A percentile compares a stretch with the other conserved stretches of the same genome.
Conservation (phyloP, 2,329 filamentous ascomycete species). For the Cladosporium cucumerinum region DNA sequence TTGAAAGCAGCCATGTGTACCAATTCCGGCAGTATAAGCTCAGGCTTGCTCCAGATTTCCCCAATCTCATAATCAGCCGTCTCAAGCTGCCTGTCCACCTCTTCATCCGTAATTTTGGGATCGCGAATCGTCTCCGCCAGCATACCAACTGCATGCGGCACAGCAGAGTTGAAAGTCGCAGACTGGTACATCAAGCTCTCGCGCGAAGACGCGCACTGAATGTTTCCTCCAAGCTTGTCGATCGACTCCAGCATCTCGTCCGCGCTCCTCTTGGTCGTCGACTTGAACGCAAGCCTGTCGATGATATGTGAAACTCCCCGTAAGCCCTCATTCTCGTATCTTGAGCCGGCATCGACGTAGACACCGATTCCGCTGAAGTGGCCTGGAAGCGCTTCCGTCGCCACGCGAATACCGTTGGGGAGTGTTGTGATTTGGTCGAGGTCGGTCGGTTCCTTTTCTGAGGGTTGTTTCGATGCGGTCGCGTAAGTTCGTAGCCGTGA, state of each 20-base stretch:
- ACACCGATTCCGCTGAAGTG: slow-evolving; percentile 94
- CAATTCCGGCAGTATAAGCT: slow-evolving; percentile 90
- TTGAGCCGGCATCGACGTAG: slow-evolving; percentile 91
- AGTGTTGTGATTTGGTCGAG: slow-evolving; percentile 85
- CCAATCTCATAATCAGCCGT: slow-evolving; percentile 94
- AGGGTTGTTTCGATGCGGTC: slow-evolving; percentile 23
- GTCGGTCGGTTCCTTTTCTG: slow-evolving; percentile 70
- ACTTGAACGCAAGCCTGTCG: slow-evolving; percentile 92
- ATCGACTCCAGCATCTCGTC: slow-evolving; percentile 86
- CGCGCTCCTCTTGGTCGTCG: slow-evolving; percentile 65
- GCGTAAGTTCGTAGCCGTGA: slow-evolving; percentile 26
- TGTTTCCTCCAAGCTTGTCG: slow-evolving; percentile 87
- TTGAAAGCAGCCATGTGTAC: slow-evolving; percentile 95
- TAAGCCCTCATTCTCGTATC: slow-evolving; percentile 82
- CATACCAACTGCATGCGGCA: slow-evolving; percentile 75
- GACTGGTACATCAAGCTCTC: slow-evolving; percentile 99
- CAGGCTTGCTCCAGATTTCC: slow-evolving; percentile 97
- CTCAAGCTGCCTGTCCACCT: slow-evolving; percentile 80
- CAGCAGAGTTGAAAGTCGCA: slow-evolving; percentile 91
- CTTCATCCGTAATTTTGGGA: slow-evolving; percentile 77
- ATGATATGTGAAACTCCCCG: slow-evolving; percentile 94
- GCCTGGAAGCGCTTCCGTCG: slow-evolving; percentile 88
- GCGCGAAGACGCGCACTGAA: slow-evolving; percentile 91
- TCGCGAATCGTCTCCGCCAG: slow-evolving; percentile 92
- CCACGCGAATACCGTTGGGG: slow-evolving; percentile 88